A percentile compares a stretch with the other conserved stretches of the same genome.
Conservation (phyloP, 495 filamentous ascomycete species). For the Aspergillus panamensis region DNA sequence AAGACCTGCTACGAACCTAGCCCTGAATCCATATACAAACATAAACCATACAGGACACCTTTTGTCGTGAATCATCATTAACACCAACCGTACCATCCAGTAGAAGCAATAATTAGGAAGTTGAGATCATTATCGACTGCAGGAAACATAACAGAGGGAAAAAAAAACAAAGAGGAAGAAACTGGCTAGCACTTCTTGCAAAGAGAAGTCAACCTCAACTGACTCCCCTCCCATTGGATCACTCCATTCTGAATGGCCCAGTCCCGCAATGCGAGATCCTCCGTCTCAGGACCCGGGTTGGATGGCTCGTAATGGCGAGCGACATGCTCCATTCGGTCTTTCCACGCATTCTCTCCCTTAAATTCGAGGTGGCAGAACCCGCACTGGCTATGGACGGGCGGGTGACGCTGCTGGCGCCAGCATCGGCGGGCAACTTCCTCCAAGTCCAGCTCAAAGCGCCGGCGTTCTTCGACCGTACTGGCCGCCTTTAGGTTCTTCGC, state of each 20-base stretch:
- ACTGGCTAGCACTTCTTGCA: constrained; percentile 7
- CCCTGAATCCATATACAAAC: too few relatives aligned
- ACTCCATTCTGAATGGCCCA: constrained; percentile 54
- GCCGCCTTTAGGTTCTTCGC: constrained; percentile 32
- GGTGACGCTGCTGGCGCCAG: constrained; percentile 53
- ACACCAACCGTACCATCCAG: not conserved
- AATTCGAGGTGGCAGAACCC: constrained; percentile 65
- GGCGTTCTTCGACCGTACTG: constrained; percentile 37
- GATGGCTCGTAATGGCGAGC: constrained; percentile 71
- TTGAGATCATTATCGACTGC: not conserved
- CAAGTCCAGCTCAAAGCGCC: constrained; percentile 41
- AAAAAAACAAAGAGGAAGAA: not conserved
- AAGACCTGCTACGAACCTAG: not conserved
- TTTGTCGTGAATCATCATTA: not conserved
- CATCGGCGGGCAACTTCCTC: constrained; percentile 55
- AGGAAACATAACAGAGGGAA: not conserved
- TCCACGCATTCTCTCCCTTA: constrained; percentile 64
- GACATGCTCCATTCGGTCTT: constrained; percentile 86
- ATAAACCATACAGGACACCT: too few relatives aligned
- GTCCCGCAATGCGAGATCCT: constrained; percentile 46
- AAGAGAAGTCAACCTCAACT: constrained; percentile 18
- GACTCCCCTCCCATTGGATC: constrained; percentile 9
- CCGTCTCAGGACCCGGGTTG: constrained; percentile 29
- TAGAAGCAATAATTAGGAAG: not conserved
- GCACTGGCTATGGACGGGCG: constrained; percentile 63